Base-by-base conservation (phyloP, 345 rosid genomes). In the Hibiscus syriacus region DNA sequence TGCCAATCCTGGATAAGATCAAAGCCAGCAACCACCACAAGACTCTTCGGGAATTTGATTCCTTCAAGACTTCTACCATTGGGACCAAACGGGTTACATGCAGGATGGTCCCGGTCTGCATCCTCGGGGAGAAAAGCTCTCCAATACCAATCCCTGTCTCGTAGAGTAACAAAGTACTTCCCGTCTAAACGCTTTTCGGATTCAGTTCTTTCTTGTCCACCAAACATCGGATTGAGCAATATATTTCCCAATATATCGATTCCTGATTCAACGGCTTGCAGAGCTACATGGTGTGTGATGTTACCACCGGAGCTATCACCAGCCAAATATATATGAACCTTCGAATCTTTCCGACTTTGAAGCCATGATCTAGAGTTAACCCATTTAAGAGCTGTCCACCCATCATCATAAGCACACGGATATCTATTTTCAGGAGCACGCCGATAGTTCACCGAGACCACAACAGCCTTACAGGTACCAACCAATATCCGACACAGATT, bases 281-380 rank as follows among this genome's bases (percentile, higher is more conserved):
- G 65, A 34, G 95, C 95, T 63, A 92, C 98, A 68, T 90, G 83
- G 55, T 92, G 97, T 1, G 62, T 92, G 0, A 92, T 92, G 74
- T 92, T 92, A 52, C 98, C 98, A 5, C 98, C 98, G 0, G 95
- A 87, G 75, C 98, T 92, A 74, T 92, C 98, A 4, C 96, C 98
- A 8, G 87, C 98, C 77, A 92, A 78, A 77, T 78, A 92, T 25
- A 86, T 72, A 74, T 83, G 87, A 77, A 84, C 90, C 74, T 87
- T 88, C 1, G 91, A 80, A 72, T 85, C 93, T 53, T 72, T 76
- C 82, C 80, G 80, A 67, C 92, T 88, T 70, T 73, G 72, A 41
- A 90, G 97, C 96, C 98, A 92, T 7, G 89, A 10, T 65, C 90
- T 84, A 0, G 96, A 79, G 65, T 74, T 85, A 5, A 83, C 96